These are phyloP conservation scores for Fraxinus xanthoxyloides DNA, from an alignment of 305 asterid genomes.

Conservation along the genomic window DNA sequence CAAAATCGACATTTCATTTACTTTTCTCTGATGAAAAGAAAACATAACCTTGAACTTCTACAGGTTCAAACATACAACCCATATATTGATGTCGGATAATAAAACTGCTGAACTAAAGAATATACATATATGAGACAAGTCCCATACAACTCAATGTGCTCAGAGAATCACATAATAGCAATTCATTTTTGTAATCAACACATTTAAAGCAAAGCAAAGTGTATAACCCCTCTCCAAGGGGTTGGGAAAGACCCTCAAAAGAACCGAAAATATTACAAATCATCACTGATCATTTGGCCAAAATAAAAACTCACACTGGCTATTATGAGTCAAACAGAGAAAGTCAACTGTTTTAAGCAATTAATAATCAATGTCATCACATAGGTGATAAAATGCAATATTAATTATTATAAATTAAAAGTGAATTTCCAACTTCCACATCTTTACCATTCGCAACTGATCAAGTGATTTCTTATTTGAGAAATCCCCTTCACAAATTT, in stretches of 20 bases:
- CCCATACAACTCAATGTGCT: not conserved
- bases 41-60: not conserved
- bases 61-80: slow-evolving; percentile 16
- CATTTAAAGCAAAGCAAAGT: no score
- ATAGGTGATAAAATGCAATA: no score
- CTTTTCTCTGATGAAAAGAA: not conserved
- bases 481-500: no score
- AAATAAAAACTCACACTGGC: not conserved
- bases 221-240: not conserved
- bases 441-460: no score
- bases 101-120: not conserved
- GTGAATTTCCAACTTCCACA: no score
- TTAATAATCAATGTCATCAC: no score
- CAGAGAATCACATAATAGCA: not conserved
- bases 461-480: no score
- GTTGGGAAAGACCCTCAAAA: not conserved
- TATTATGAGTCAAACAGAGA: not conserved
- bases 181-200: not conserved
- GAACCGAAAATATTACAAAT: no score
- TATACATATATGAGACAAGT: slow-evolving; percentile 7
- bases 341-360: no score
- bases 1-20: not conserved
- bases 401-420: no score
- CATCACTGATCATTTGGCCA: not conserved
- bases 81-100: not conserved